Conservation (phyloP, 1,139 yeast genomes). For the Candida labiduridarum region DNA sequence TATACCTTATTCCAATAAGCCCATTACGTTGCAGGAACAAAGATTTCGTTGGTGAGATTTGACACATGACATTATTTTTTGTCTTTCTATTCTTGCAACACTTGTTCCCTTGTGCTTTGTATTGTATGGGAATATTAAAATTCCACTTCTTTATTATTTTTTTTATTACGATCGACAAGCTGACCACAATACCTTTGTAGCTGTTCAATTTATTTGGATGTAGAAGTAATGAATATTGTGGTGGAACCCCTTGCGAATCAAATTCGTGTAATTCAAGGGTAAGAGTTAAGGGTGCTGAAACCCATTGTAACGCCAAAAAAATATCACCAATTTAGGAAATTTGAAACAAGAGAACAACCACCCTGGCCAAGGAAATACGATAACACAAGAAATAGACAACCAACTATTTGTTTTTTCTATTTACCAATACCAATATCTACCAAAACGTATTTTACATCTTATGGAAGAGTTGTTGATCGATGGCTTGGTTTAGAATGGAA, state of each 20-base stretch:
- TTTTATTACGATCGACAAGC: no score
- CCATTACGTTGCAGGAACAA: not conserved
- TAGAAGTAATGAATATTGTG: not conserved
- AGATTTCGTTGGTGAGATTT: not conserved
- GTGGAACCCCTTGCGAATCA: not conserved
- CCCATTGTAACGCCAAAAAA: not conserved
- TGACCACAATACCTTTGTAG: no score
- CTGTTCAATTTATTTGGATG: no score
- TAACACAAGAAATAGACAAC: no score
- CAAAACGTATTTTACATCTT: no score
- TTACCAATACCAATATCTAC: no score
- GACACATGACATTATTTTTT: not conserved
- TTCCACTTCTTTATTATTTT: not conserved
- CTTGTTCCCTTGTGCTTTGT: not conserved
- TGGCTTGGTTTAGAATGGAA: no score
- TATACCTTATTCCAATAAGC: not conserved
- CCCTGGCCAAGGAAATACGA: not conserved
- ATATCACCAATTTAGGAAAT: conserved; percentile 3
- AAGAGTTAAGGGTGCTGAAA: not conserved
- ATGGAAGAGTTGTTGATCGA: no score
- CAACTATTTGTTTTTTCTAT: no score
- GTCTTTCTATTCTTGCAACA: not conserved
- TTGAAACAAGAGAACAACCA: not conserved
- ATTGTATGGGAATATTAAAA: not conserved
- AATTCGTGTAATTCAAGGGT: not conserved